Conservation (phyloP, 2,329 filamentous ascomycete species). For the Aspergillus nomiae region DNA sequence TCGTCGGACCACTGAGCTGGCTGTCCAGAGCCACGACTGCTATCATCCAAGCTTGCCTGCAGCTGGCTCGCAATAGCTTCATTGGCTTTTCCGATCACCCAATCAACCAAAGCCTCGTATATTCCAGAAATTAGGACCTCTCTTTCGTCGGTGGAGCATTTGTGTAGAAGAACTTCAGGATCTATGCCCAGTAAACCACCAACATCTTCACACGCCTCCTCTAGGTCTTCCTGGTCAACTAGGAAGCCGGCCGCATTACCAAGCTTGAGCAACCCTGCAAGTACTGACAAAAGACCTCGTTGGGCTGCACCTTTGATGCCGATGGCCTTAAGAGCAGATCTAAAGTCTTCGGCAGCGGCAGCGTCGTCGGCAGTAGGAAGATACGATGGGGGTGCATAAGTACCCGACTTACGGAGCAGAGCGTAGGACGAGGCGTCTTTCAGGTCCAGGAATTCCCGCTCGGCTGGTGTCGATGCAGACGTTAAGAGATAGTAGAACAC, state of each 20-base stretch:
- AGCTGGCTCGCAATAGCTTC: slow-evolving; percentile 78
- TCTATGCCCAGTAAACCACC: slow-evolving; percentile 83
- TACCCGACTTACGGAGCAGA: slow-evolving; percentile 78
- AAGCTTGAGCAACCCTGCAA: slow-evolving; percentile 86
- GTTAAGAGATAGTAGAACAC: slow-evolving; percentile 97
- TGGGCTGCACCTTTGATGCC: slow-evolving; percentile 87
- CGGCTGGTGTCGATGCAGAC: slow-evolving; percentile 82
- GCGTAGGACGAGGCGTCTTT: slow-evolving; percentile 75
- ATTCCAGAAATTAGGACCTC: slow-evolving; percentile 79
- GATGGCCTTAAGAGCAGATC: slow-evolving; percentile 81
- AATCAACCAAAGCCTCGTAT: slow-evolving; percentile 93
- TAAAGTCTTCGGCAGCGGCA: slow-evolving; percentile 90
- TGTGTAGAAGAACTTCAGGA: slow-evolving; percentile 74
- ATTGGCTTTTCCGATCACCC: slow-evolving; percentile 89
- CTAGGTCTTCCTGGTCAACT: slow-evolving; percentile 79
- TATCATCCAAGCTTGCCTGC: slow-evolving; percentile 63
- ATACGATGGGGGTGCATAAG: slow-evolving; percentile 83
- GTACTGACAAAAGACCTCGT: slow-evolving; percentile 78
- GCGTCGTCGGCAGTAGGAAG: slow-evolving; percentile 90
- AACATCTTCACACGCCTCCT: slow-evolving; percentile 87
- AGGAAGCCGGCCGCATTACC: slow-evolving; percentile 86
- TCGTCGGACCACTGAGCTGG: slow-evolving; percentile 69
- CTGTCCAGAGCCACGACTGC: slow-evolving; percentile 57
- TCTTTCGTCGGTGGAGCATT: slow-evolving; percentile 83
- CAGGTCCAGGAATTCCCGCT: slow-evolving; percentile 84